Conservation (phyloP, 768 basidiomycete species). For the Melanogaster broomeanus region DNA sequence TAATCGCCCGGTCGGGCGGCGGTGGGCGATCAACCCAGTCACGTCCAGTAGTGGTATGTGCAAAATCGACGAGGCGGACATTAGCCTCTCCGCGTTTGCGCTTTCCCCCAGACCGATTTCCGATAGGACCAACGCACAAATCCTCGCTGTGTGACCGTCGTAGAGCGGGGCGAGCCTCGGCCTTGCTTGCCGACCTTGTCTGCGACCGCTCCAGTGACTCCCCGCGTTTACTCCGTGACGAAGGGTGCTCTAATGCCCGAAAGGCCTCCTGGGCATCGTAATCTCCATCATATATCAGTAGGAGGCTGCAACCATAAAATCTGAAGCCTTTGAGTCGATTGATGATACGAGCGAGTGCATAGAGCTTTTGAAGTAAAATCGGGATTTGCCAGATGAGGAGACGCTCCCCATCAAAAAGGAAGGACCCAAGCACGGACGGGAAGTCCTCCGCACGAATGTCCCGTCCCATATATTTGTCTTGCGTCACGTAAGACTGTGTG, state of each 20-base stretch:
- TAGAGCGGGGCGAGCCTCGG: conserved; percentile 46
- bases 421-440: conserved; percentile 75
- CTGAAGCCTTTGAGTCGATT: conserved; percentile 90
- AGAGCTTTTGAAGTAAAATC: conserved; percentile 84
- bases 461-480: conserved; percentile 96
- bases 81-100: conserved; percentile 89
- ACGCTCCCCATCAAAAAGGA: conserved; percentile 81
- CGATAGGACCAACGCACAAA: conserved; percentile 64
- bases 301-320: conserved; percentile 96
- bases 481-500: conserved; percentile 82
- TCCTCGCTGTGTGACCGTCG: conserved; percentile 84
- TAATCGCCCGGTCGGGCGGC: conserved; percentile 37
- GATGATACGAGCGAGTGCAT: conserved; percentile 91
- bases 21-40: conserved; percentile 80
- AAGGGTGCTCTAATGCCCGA: conserved; percentile 64
- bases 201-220: conserved; percentile 71
- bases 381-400: conserved; percentile 93
- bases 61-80: conserved; percentile 97
- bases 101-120: conserved; percentile 61
- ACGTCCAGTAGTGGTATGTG: conserved; percentile 93
- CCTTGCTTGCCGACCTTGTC: conserved; percentile 41
- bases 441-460: conserved; percentile 89
- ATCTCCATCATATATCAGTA: conserved; percentile 98
- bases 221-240: conserved; percentile 68
- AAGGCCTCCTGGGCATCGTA: conserved; percentile 80